phyloP scores from a whole-genome alignment of 257 asterid species.

The Fraxinus quadrangulata region DNA sequence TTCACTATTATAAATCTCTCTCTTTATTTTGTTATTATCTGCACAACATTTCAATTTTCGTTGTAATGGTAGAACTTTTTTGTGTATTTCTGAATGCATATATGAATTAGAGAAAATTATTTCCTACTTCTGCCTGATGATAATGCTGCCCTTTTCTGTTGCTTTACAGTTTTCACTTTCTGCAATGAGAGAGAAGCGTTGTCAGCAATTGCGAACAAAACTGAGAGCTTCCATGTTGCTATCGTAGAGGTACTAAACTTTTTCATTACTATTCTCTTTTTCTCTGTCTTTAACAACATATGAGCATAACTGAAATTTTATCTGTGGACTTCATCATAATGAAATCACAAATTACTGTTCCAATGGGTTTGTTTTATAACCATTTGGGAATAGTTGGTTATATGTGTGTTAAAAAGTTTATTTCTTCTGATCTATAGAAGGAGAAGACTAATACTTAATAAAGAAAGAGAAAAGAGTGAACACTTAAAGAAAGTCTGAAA shows the following conservation, averaged over 20 bases:
- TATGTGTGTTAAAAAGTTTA: not conserved
- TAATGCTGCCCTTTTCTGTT: not conserved
- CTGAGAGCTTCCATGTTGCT: constrained; percentile 51
- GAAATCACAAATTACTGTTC: not conserved
- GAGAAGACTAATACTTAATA: not conserved
- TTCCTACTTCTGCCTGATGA: not conserved
- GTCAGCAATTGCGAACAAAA: constrained; percentile 38
- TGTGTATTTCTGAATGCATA: too few relatives aligned
- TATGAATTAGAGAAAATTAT: not conserved
- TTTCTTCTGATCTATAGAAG: not conserved
- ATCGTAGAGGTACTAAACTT: constrained; percentile 46
- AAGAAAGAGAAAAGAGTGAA: not conserved
- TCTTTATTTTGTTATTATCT: not conserved
- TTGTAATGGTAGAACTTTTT: not conserved
- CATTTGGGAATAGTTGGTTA: not conserved
- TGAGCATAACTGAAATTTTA: not conserved
- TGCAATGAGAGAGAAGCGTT: constrained; percentile 45
- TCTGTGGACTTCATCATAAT: not conserved
- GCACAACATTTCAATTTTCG: not conserved
- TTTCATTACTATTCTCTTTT: not conserved
- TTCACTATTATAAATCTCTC: not conserved
- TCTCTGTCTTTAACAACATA: not conserved
- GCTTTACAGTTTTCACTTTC: constrained; percentile 41
- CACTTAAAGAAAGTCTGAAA: not conserved
- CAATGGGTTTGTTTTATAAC: not conserved